A percentile compares a stretch with the other conserved stretches of the same genome.
Conservation (phyloP, 805 yeast species). For the Grigorovia jiainica region DNA sequence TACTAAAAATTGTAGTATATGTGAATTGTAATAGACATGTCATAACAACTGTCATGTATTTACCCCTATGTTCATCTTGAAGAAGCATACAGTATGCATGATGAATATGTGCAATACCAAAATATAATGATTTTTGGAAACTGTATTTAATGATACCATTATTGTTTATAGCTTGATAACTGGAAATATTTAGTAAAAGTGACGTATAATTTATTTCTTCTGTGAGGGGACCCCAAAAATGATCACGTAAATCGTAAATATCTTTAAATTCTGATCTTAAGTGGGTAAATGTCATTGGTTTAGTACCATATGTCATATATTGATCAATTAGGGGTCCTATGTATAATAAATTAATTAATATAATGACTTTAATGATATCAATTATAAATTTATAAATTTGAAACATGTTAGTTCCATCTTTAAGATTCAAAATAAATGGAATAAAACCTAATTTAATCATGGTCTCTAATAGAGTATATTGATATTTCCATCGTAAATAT, state of each 20-base stretch:
- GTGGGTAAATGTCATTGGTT: slow-evolving; percentile 3
- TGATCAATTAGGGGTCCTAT: slow-evolving; percentile 20
- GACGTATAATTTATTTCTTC: slow-evolving; percentile 29
- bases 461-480: not conserved
- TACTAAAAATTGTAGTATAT: slow-evolving; percentile 28
- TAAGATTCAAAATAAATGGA: slow-evolving; percentile 22
- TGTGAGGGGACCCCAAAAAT: slow-evolving; percentile 27
- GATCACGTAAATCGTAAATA: slow-evolving; percentile 27
- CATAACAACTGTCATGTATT: slow-evolving; percentile 10
- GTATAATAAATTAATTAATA: slow-evolving; percentile 14
- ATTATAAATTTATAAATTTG: slow-evolving; percentile 8
- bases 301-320: slow-evolving; percentile 2
- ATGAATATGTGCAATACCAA: slow-evolving; percentile 29
- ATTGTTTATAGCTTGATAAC: not conserved
- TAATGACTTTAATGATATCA: slow-evolving; percentile 9
- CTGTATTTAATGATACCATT: slow-evolving; percentile 6
- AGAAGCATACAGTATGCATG: slow-evolving; percentile 24
- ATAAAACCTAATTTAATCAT: slow-evolving; percentile 16
- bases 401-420: slow-evolving; percentile 7
- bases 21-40: slow-evolving; percentile 18
- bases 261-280: slow-evolving; percentile 12
- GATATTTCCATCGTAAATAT: slow-evolving; percentile 3
- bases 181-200: slow-evolving; percentile 16
- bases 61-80: slow-evolving; percentile 9
- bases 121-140: slow-evolving; percentile 21